phyloP scores from a whole-genome alignment of 2,329 filamentous ascomycete species.

The Setomelanomma holmii region DNA sequence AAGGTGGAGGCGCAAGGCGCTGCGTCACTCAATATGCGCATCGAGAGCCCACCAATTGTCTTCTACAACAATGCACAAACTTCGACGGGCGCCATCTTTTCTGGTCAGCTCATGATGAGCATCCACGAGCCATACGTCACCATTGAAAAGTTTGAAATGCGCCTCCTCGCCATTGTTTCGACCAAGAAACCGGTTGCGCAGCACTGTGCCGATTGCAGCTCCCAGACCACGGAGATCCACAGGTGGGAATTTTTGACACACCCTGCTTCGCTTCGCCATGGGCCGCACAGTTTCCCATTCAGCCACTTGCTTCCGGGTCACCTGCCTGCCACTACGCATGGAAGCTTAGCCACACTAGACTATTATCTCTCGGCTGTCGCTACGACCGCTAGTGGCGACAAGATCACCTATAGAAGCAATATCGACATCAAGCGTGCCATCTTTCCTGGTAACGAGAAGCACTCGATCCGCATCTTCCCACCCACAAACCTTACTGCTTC shows the following conservation, averaged over 20 bases:
- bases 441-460: slow-evolving; percentile 78
- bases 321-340: slow-evolving; percentile 83
- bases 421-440: slow-evolving; percentile 82
- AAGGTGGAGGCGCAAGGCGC: slow-evolving; percentile 50
- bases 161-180: slow-evolving; percentile 71
- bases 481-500: slow-evolving; percentile 91
- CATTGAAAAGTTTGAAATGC: slow-evolving; percentile 75
- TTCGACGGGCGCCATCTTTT: slow-evolving; percentile 85
- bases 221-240: slow-evolving; percentile 75
- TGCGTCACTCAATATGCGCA: slow-evolving; percentile 65
- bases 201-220: slow-evolving; percentile 79
- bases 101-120: slow-evolving; percentile 78
- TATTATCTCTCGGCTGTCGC: slow-evolving; percentile 69
- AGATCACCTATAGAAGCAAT: slow-evolving; percentile 69
- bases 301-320: slow-evolving; percentile 85
- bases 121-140: slow-evolving; percentile 70
- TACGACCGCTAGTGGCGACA: slow-evolving; percentile 66
- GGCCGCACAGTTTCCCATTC: slow-evolving; percentile 83
- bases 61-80: slow-evolving; percentile 77
- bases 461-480: slow-evolving; percentile 92
- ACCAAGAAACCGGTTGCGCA: slow-evolving; percentile 83
- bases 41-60: slow-evolving; percentile 87
- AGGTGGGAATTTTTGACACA: slow-evolving; percentile 74
- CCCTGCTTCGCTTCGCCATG: slow-evolving; percentile 49
- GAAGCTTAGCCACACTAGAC: slow-evolving; percentile 73